Evolutionary conservation across 371 early-diverging fungal genomes (phyloP), one percentile per base, ranked within the genome.

Genomic region (Mucor piriformis): DNA sequence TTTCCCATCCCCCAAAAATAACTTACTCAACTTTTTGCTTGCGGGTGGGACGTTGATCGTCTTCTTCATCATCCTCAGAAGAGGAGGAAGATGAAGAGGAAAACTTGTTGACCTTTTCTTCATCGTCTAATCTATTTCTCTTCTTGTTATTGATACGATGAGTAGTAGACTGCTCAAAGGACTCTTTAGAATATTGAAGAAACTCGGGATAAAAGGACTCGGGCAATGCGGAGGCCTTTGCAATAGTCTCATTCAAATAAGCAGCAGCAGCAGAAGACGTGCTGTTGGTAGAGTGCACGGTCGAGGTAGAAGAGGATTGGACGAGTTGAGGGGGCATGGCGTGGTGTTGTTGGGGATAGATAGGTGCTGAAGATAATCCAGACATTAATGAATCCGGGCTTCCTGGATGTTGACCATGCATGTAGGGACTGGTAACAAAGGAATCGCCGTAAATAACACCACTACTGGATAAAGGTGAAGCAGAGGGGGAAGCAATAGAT

Each of bases 191-290:
- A 46, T 77, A 77, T 24, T 77, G 74, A 18, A 74, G 61, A 46
- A 77, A 77, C 53, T 77, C 77, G 29, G 77, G 77, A 47, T 74
- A 77, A 54, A 77, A 77, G 13, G 77, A 73, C 33, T 77, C 77
- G 6, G 77, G 77, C 16, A 77, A 54, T 13, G 77, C 67, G 12
- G 77, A 71, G 2, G 72, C 74, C 54, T 72, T 77, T 46, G 74
- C 77, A 35, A 77, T 67, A 7, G 78, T 72, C 42, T 77, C 70
- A 47, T 55, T 66, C 16, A 73, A 60, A 48, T 66, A 73, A 47
- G 66, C 54, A 12, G 65, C 47, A 15, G 70, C 64, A 13, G 70
- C 67, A 16, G 68, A 63, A 18, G 64, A 59, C 5, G 54, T 66
- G 21, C 61, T 43, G 43, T 18, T 43, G 23, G 18, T 43, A n/a